Conservation (phyloP, 441 rosid genomes). For the Adansonia gregorii region DNA sequence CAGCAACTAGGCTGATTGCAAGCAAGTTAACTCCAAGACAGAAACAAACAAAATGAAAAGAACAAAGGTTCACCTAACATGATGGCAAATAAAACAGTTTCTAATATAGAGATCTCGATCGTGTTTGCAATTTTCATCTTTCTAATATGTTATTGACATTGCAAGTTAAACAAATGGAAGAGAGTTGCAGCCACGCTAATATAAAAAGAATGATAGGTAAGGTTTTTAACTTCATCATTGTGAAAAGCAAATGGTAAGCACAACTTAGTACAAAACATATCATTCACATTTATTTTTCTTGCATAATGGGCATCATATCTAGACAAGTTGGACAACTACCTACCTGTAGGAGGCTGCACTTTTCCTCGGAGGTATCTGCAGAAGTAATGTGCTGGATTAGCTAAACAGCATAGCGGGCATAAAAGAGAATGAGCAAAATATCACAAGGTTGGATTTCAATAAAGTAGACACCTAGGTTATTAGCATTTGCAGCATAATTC, state of each 20-base stretch:
- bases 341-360: constrained; percentile 97
- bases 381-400: constrained; percentile 35
- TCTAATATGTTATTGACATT: not conserved
- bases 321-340: constrained; percentile 40
- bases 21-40: not conserved
- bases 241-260: not conserved
- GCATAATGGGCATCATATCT: constrained; percentile 9
- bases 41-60: constrained; percentile 7
- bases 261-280: constrained; percentile 7
- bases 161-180: not conserved
- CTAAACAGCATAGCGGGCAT: not conserved
- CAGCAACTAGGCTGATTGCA: not conserved
- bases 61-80: constrained; percentile 14
- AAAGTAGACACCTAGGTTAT: not conserved
- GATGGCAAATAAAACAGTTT: not conserved
- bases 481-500: not conserved
- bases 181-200: not conserved
- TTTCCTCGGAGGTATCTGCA: constrained; percentile 98
- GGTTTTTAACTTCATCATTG: not conserved
- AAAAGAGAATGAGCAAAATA: not conserved
- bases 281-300: constrained; percentile 8
- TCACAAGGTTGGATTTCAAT: not conserved
- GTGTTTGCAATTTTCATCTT: not conserved
- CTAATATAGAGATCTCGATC: not conserved
- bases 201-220: not conserved